These are phyloP conservation scores for Pleurotus tuber-regium DNA, from an alignment of 768 basidiomycete genomes.

Conservation along the genomic window DNA sequence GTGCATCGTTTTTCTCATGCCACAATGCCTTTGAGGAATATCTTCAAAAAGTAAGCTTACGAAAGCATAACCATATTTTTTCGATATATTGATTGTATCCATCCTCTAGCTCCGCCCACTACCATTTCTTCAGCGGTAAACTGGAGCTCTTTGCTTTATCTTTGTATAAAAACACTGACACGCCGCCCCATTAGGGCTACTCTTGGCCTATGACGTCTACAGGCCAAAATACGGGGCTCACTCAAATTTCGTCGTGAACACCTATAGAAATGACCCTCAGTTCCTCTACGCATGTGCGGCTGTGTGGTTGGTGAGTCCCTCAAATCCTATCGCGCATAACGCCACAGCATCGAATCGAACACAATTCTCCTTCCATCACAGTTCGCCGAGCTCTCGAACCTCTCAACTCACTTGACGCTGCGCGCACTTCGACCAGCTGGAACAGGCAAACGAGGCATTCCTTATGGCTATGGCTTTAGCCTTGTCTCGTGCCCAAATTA, in stretches of 20 bases:
- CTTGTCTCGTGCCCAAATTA: constrained; percentile 92
- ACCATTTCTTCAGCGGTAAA: constrained; percentile 74
- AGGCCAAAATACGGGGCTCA: constrained; percentile 71
- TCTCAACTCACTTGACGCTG: constrained; percentile 78
- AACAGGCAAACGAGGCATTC: constrained; percentile 77
- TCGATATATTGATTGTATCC: background rate
- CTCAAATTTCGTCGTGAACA: constrained; percentile 60
- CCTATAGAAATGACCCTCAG: constrained; percentile 57
- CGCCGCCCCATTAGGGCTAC: constrained; percentile 49
- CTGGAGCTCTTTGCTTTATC: background rate
- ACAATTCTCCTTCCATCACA: too few relatives aligned
- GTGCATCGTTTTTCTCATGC: constrained; percentile 95
- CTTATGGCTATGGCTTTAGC: constrained; percentile 89
- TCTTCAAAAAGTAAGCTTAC: constrained; percentile 81
- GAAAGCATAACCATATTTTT: background rate
- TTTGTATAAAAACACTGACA: background rate
- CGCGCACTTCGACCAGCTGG: constrained; percentile 82
- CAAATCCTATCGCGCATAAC: constrained; percentile 3
- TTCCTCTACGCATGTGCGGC: constrained; percentile 68
- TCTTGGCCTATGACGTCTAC: constrained; percentile 80
- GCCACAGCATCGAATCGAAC: too few relatives aligned
- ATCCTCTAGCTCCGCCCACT: constrained; percentile 74
- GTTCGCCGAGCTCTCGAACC: constrained; percentile 86
- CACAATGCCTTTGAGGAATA: constrained; percentile 84
- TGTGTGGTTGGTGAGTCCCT: constrained; percentile 74